These are phyloP conservation scores for Panaeolus cyanescens DNA, from an alignment of 768 basidiomycete genomes.

Conservation along the genomic window DNA sequence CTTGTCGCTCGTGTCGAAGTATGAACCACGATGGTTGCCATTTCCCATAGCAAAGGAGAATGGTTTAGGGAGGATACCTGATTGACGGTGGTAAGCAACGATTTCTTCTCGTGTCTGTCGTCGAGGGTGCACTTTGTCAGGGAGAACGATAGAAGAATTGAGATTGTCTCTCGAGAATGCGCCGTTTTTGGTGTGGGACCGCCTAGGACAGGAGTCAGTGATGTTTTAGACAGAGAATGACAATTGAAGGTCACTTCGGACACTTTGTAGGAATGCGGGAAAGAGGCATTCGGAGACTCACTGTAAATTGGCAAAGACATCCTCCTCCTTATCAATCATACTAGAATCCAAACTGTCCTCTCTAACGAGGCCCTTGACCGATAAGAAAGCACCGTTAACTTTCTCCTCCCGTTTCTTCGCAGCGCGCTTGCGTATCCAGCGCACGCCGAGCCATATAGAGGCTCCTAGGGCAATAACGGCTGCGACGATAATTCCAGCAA, in stretches of 20 bases:
- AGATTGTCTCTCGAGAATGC: slow-evolving; percentile 45
- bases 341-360: slow-evolving; percentile 23
- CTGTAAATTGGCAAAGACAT: slow-evolving; percentile 6
- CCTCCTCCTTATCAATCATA: slow-evolving; percentile 19
- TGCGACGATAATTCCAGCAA: slow-evolving; percentile 54
- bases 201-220: slow-evolving; percentile 9
- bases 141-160: slow-evolving; percentile 51
- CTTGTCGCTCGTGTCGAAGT: slow-evolving; percentile 12
- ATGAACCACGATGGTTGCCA: slow-evolving; percentile 14
- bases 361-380: slow-evolving; percentile 47
- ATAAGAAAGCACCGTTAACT: slow-evolving; percentile 45
- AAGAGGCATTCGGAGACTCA: slow-evolving; percentile 19
- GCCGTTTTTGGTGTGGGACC: slow-evolving; percentile 12
- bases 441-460: slow-evolving; percentile 43
- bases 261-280: no score
- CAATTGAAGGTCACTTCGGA: no score
- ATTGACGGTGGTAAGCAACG: slow-evolving; percentile 43
- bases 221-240: no score
- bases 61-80: slow-evolving; percentile 41
- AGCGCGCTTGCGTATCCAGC: slow-evolving; percentile 41
- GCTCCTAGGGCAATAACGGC: slow-evolving; percentile 40
- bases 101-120: slow-evolving; percentile 38
- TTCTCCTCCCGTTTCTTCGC: slow-evolving; percentile 35
- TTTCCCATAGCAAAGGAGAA: slow-evolving; percentile 42
- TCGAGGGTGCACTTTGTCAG: slow-evolving; percentile 46